Evolutionary conservation across 306 rosid species (phyloP).

Genomic region (Adenanthera pavonina): DNA sequence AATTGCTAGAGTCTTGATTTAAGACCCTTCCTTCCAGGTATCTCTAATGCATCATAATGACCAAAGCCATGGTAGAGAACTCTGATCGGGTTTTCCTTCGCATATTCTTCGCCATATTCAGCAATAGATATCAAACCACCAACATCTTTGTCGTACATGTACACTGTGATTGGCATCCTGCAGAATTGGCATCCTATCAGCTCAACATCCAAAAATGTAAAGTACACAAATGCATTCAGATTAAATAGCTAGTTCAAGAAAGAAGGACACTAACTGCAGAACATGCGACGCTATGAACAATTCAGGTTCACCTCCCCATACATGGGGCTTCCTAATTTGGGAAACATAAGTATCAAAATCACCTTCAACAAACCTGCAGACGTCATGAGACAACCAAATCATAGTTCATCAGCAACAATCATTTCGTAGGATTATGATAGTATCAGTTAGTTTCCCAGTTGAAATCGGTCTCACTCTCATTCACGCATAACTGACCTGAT

Average conservation of each 20-base stretch:
- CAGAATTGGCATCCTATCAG: constrained; percentile 32
- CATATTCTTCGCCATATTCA: constrained; percentile 92
- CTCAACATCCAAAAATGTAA: constrained; percentile 28
- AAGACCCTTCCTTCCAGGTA: constrained; percentile 56
- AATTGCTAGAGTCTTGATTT: constrained; percentile 58
- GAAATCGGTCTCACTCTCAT: background rate
- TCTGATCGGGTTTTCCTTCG: constrained; percentile 73
- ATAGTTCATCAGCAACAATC: constrained; percentile 35
- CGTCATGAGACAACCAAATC: constrained; percentile 37
- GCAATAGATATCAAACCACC: constrained; percentile 93
- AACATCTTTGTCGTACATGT: constrained; percentile 80
- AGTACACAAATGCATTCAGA: constrained; percentile 12
- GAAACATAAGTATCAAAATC: constrained; percentile 81
- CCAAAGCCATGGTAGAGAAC: constrained; percentile 94
- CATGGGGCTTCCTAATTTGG: constrained; percentile 77
- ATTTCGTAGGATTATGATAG: background rate
- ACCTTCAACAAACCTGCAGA: constrained; percentile 91
- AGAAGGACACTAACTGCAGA: constrained; percentile 62
- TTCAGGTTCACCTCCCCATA: constrained; percentile 99
- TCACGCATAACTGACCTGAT: background rate
- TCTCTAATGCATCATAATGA: constrained; percentile 85
- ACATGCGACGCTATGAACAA: constrained; percentile 93
- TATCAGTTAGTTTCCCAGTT: background rate
- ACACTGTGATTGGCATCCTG: constrained; percentile 96
- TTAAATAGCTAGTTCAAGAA: constrained; percentile 20